Evolutionary conservation across 208 protist genomes (phyloP).

Genomic region (Wallacemonas sp.): DNA sequence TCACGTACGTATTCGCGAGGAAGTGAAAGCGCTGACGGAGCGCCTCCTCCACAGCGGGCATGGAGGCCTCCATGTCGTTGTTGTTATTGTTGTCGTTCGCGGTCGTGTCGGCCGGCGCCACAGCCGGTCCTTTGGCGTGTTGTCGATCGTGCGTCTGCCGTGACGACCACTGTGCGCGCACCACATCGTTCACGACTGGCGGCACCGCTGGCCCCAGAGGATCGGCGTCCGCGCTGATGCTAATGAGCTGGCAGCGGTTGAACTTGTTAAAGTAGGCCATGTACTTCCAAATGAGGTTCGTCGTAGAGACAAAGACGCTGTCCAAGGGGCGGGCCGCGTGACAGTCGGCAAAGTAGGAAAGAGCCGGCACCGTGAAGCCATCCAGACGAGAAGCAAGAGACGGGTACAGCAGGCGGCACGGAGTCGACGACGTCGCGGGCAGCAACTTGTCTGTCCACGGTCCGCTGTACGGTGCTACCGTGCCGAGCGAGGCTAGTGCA

Average conservation of each 20-base stretch:
- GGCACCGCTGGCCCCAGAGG: constrained; percentile 60
- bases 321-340: constrained; percentile 68
- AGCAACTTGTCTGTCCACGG: not conserved
- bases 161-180: constrained; percentile 53
- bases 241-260: constrained; percentile 45
- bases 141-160: constrained; percentile 25
- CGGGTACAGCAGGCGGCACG: not conserved
- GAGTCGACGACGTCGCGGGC: not conserved
- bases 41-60: not conserved
- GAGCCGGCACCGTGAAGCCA: not conserved
- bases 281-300: constrained; percentile 83
- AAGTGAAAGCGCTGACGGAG: constrained; percentile 29
- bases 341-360: constrained; percentile 18
- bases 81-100: not conserved
- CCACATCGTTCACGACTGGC: constrained; percentile 40
- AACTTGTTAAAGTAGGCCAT: constrained; percentile 77
- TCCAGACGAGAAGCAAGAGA: not conserved
- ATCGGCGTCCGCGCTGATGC: constrained; percentile 60
- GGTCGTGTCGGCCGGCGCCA: not conserved
- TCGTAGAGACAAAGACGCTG: constrained; percentile 75
- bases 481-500: not conserved
- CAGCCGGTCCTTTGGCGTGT: too few relatives aligned
- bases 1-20: constrained; percentile 52
- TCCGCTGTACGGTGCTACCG: not conserved
- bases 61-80: not conserved